Conservation (phyloP, 768 basidiomycete genomes). For the Kwoniella dejecticola region DNA sequence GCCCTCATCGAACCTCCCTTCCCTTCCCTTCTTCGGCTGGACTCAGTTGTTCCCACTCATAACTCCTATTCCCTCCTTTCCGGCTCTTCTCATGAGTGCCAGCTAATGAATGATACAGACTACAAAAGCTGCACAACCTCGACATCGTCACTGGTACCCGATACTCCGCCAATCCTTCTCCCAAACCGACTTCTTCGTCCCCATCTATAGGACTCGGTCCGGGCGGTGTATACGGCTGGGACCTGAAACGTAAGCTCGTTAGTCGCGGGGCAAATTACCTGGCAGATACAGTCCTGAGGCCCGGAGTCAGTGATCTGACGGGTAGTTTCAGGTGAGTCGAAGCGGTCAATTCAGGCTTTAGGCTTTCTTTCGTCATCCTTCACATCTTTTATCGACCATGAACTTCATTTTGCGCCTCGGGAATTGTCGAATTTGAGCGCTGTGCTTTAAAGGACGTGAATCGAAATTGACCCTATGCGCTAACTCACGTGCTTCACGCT, state of each 20-base stretch:
- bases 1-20: too few species aligned
- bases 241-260: conserved; percentile 82
- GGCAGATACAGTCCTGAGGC: conserved; percentile 78
- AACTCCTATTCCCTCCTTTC: too few species aligned
- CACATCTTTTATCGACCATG: too few species aligned
- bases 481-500: too few species aligned
- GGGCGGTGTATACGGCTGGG: conserved; percentile 91
- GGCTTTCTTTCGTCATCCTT: too few species aligned
- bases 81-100: too few species aligned
- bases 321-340: conserved; percentile 77
- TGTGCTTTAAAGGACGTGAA: too few species aligned
- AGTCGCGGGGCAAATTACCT: conserved; percentile 87
- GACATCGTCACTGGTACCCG: conserved; percentile 94
- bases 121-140: conserved; percentile 81
- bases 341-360: not conserved
- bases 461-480: too few species aligned
- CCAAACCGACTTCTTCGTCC: conserved; percentile 57
- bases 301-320: conserved; percentile 86
- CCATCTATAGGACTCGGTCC: conserved; percentile 63
- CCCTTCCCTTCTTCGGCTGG: not conserved
- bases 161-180: conserved; percentile 61
- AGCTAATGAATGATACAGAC: conserved; percentile 57
- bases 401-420: too few species aligned
- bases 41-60: too few species aligned
- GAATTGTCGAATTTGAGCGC: too few species aligned